Evolutionary conservation across 169 alveolate species (phyloP).

Genomic region (Fabrea salina): DNA sequence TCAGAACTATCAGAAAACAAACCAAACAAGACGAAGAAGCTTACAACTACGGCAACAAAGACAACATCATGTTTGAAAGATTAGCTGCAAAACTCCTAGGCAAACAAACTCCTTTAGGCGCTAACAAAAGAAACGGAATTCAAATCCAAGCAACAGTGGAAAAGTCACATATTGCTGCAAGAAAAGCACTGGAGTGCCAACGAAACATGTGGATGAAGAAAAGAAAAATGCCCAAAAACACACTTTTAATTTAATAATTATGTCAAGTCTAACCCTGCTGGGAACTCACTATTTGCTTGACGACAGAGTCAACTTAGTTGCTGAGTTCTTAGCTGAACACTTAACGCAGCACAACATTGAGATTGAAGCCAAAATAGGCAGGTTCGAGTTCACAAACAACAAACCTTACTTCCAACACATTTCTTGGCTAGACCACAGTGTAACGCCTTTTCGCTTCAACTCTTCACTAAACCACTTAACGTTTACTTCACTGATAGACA

Average conservation of each 20-base stretch:
- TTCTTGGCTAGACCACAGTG: neutral
- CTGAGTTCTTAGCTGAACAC: neutral
- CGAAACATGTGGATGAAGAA: too few species aligned
- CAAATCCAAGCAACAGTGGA: too few species aligned
- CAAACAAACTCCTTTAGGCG: too few species aligned
- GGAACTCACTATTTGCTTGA: conserved; percentile 2
- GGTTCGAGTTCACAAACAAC: neutral
- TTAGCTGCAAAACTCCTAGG: too few species aligned
- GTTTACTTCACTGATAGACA: neutral
- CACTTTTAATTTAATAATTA: too few species aligned
- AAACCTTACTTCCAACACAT: neutral
- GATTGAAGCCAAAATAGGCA: conserved; percentile 28
- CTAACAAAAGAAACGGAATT: too few species aligned
- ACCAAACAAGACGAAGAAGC: neutral
- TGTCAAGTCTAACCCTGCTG: neutral
- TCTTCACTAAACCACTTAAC: neutral
- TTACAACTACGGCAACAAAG: too few species aligned
- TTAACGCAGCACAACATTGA: neutral
- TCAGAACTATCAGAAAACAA: conserved; percentile 1
- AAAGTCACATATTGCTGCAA: too few species aligned
- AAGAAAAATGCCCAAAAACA: too few species aligned
- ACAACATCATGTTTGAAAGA: too few species aligned
- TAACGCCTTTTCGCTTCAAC: neutral
- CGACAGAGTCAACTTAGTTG: conserved; percentile 15
- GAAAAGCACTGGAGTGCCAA: too few species aligned